Base-by-base conservation (phyloP, 768 basidiomycete genomes). In the Mycena leptocephala region DNA sequence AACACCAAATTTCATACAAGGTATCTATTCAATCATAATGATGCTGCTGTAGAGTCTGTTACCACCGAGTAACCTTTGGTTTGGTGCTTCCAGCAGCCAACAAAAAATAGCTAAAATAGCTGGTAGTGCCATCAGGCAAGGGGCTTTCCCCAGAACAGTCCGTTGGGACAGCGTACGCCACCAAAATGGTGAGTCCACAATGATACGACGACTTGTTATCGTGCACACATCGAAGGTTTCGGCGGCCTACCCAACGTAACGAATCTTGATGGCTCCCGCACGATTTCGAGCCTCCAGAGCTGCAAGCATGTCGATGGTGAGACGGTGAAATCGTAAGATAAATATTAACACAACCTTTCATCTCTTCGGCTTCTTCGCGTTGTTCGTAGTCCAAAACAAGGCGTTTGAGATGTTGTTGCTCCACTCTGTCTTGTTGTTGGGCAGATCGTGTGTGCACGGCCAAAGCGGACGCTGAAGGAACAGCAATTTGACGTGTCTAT, bases 321-420 rank as follows among this genome's bases (percentile, higher is more conserved):
- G 51, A 67, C 16, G 48, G 43, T n/a, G 24, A 28, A 70, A 26
- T 37, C 32, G 16, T 30, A 59, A 66, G 33, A 46, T 37, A 70
- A 77, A 51, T 68, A 28, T 9, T 13, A 13, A 37, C 65, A 43
- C 41, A 32, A 94, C 95, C 94, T 91, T 92, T 95, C 79, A 95
- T 80, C 80, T 95, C 95, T 82, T 96, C 95, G 4, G 91, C 94
- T 85, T 96, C 96, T 83, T 96, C 96, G 39, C 94, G 94, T 80
- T 96, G 96, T 81, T 96, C 96, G 77, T 96, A 97, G 82, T 96
- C 91, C 66, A 98, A 90, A 5, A 98, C 98, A 24, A 99, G 90
- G n/a, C 94, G 92, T 87, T 99, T 99, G 79, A 99, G 87, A 76
- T 99, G 96, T 84, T 99, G 97, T 79, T 99, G 98, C 82, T 99